These are phyloP conservation scores for Phytopythium vexans DNA, from an alignment of 352 stramenopile species.

Conservation along the genomic window DNA sequence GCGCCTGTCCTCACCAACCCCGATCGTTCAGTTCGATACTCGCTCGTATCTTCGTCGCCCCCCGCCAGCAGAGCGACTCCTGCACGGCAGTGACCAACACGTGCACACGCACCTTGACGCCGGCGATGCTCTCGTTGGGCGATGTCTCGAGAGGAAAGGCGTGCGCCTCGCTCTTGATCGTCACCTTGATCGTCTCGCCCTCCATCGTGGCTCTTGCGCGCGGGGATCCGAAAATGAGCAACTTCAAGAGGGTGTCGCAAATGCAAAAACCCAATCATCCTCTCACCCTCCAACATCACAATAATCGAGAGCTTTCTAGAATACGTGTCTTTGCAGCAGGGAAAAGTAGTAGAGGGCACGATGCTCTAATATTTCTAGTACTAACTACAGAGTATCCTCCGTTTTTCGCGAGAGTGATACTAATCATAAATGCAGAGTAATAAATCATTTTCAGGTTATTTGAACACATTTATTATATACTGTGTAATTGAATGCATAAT, in stretches of 20 bases:
- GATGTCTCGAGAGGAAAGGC: conserved; percentile 67
- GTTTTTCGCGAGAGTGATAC: no score
- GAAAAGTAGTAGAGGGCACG: no score
- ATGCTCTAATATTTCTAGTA: no score
- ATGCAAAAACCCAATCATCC: not conserved
- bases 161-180: conserved; percentile 76
- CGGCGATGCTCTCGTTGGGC: conserved; percentile 69
- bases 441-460: no score
- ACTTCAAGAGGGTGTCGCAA: not conserved
- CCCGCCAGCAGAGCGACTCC: not conserved
- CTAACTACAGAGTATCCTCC: no score
- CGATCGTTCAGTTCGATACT: not conserved
- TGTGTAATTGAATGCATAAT: no score
- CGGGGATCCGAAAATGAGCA: not conserved
- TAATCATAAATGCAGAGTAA: no score
- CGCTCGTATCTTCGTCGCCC: not conserved
- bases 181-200: conserved; percentile 63
- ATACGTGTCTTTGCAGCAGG: no score
- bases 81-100: no score
- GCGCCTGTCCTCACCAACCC: conserved; percentile 21
- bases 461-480: no score
- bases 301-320: conserved; percentile 4
- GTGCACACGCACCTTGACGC: conserved; percentile 49
- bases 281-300: not conserved
- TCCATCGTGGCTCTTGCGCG: not conserved